Evolutionary conservation across 257 asterid species (phyloP).

Genomic region (Agastache rugosa): DNA sequence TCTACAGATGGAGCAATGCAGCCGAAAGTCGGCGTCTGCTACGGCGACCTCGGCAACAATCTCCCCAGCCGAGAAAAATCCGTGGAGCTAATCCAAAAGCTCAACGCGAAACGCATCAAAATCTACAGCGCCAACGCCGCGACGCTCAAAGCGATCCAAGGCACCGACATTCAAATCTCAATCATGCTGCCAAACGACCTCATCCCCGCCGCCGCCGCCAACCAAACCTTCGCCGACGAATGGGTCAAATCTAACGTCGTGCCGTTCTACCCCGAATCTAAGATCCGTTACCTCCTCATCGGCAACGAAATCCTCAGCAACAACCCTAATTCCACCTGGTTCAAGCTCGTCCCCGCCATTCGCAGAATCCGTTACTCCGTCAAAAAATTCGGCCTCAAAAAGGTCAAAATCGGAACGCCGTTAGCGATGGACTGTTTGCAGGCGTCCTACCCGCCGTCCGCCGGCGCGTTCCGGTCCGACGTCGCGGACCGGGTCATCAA

Average conservation of each 20-base stretch:
- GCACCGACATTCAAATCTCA: constrained; percentile 71
- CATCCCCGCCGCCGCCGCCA: constrained; percentile 64
- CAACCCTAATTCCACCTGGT: constrained; percentile 80
- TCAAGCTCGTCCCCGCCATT: constrained; percentile 86
- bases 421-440: constrained; percentile 75
- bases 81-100: constrained; percentile 55
- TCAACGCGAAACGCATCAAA: constrained; percentile 74
- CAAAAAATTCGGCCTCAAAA: constrained; percentile 55
- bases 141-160: constrained; percentile 66
- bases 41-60: constrained; percentile 92
- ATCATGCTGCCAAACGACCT: constrained; percentile 85
- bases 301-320: constrained; percentile 89
- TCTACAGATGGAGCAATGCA: constrained; percentile 56
- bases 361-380: constrained; percentile 66
- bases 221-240: constrained; percentile 70
- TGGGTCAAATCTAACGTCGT: constrained; percentile 75
- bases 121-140: constrained; percentile 73
- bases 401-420: constrained; percentile 85
- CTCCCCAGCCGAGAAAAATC: constrained; percentile 67
- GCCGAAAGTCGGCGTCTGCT: constrained; percentile 75
- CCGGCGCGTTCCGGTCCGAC: constrained; percentile 73
- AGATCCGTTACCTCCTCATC: constrained; percentile 85
- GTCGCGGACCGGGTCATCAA: constrained; percentile 54
- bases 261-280: constrained; percentile 70
- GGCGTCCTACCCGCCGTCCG: constrained; percentile 86